phyloP scores from a whole-genome alignment of 176 grass and related monocot species.

The Carex cristatella region DNA sequence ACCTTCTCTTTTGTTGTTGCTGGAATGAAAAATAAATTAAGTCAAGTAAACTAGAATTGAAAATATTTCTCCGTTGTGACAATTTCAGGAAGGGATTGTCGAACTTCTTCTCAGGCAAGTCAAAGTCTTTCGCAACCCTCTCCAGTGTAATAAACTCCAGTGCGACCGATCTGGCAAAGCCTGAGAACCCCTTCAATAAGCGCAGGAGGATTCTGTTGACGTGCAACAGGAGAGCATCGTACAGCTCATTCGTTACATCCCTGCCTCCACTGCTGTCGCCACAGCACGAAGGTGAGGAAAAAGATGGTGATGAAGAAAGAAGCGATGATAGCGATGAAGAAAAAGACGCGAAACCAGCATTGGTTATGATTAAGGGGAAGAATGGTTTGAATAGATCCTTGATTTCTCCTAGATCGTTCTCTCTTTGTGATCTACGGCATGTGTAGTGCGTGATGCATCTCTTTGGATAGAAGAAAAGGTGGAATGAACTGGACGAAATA shows the following conservation, averaged over 20 bases:
- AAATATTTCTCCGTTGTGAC: background rate
- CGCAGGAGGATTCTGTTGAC: conserved; percentile 54
- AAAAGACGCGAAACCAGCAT: background rate
- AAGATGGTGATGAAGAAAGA: background rate
- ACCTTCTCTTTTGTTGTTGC: no score
- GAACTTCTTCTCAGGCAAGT: conserved; percentile 92
- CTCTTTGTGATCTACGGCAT: conserved; percentile 40
- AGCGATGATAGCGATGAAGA: conserved; percentile 2
- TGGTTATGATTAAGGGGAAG: background rate
- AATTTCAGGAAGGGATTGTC: conserved; percentile 77
- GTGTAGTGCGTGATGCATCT: conserved; percentile 1
- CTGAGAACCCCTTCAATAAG: conserved; percentile 98
- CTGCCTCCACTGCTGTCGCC: conserved; percentile 49
- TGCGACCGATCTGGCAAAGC: conserved; percentile 66
- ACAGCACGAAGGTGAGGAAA: background rate
- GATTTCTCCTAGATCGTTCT: conserved; percentile 32
- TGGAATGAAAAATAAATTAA: no score
- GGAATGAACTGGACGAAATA: background rate
- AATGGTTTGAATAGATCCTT: conserved; percentile 19
- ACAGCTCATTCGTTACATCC: conserved; percentile 42
- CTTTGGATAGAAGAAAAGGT: background rate
- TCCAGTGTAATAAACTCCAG: conserved; percentile 39
- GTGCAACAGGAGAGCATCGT: conserved; percentile 53
- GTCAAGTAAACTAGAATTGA: no score
- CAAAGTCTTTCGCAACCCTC: conserved; percentile 89